These are phyloP conservation scores for Canariomyces notabilis DNA, from an alignment of 2,329 filamentous ascomycete genomes.

Conservation along the genomic window DNA sequence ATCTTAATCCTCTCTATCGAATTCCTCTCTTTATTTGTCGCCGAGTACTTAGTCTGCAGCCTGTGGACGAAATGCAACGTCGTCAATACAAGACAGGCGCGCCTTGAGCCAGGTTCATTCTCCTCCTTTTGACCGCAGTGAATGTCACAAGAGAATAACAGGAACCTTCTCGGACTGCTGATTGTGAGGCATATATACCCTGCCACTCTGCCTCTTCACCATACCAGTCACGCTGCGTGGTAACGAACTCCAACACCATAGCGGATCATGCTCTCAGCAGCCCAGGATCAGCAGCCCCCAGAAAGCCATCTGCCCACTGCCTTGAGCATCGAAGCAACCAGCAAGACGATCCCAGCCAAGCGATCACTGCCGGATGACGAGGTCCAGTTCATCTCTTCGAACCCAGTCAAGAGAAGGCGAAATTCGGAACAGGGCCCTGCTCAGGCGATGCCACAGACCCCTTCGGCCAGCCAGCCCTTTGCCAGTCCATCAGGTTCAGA, in stretches of 20 bases:
- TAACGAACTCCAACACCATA: neutral
- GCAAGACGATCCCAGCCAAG: slow-evolving; percentile 24
- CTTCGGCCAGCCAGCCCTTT: slow-evolving; percentile 20
- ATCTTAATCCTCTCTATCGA: too few relatives aligned
- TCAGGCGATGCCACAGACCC: slow-evolving; percentile 20
- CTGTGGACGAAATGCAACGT: too few relatives aligned
- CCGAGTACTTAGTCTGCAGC: too few relatives aligned
- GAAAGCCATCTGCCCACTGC: neutral
- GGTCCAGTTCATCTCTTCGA: slow-evolving; percentile 41
- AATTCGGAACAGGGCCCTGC: neutral
- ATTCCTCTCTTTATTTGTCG: too few relatives aligned
- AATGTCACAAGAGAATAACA: too few relatives aligned
- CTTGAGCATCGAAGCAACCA: neutral
- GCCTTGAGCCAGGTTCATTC: too few relatives aligned
- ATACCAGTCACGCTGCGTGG: too few relatives aligned
- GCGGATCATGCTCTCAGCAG: neutral
- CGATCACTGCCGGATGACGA: slow-evolving; percentile 34
- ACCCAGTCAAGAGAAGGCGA: slow-evolving; percentile 36
- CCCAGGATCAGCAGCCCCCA: neutral
- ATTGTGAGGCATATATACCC: too few relatives aligned
- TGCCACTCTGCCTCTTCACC: too few relatives aligned
- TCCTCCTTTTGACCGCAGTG: too few relatives aligned
- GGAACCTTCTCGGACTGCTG: too few relatives aligned
- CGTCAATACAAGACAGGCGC: too few relatives aligned
- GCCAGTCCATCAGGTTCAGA: slow-evolving; percentile 24